Percentiles rank a stretch among this genome's conserved stretches.
phyloP scores from a whole-genome alignment of 2,329 filamentous ascomycete species.

The Knufia fluminis region DNA sequence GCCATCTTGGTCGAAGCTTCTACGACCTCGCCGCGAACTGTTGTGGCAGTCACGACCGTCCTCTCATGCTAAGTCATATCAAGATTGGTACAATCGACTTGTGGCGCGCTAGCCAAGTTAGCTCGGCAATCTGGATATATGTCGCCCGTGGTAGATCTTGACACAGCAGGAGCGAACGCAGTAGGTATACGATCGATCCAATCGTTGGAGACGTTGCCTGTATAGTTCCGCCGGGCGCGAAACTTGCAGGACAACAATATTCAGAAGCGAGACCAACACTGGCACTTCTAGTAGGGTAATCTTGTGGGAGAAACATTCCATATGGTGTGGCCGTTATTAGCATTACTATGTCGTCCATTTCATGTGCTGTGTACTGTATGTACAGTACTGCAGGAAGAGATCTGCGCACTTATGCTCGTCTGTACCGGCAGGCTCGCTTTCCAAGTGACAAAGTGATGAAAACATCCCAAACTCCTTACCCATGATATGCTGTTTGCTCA shows the following conservation, averaged over 20 bases:
- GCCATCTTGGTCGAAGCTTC: not conserved
- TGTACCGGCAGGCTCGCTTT: not conserved
- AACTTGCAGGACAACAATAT: too few species aligned
- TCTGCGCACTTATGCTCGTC: not conserved
- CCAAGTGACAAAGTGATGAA: not conserved
- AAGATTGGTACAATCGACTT: not conserved
- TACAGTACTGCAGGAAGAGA: not conserved
- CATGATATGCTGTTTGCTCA: not conserved
- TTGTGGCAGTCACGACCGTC: not conserved
- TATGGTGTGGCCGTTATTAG: too few species aligned
- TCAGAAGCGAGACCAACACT: too few species aligned
- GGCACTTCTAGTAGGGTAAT: too few species aligned
- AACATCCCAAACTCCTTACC: conserved; percentile 3
- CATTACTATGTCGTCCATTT: conserved; percentile 5
- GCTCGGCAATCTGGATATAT: too few species aligned
- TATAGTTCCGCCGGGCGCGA: too few species aligned
- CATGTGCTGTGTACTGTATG: not conserved
- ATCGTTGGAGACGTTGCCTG: too few species aligned
- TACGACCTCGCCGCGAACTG: not conserved
- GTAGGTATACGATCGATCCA: not conserved
- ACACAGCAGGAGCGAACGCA: not conserved
- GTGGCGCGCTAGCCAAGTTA: conserved; percentile 1
- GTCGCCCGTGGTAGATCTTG: too few species aligned
- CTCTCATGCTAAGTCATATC: not conserved
- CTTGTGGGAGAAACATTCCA: too few species aligned